phyloP scores from a whole-genome alignment of 2,329 filamentous ascomycete genomes.

The Coniochaeta hoffmannii region DNA sequence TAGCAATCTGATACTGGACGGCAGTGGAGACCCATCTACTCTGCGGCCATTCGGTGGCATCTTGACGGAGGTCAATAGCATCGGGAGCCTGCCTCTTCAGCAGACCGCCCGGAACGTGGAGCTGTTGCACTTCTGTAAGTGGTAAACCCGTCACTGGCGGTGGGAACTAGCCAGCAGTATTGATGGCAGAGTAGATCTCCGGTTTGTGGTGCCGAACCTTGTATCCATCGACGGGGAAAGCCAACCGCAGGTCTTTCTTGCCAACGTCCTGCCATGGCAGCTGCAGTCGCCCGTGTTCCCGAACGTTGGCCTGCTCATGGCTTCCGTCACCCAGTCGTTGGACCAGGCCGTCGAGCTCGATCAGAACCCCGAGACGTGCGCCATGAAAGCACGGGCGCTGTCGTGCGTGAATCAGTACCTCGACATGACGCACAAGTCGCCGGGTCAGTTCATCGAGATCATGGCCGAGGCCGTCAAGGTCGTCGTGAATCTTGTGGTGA shows the following conservation, averaged over 20 bases:
- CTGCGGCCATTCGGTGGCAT: background rate
- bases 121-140: constrained; percentile 1
- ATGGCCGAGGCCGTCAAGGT: constrained; percentile 18
- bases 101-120: background rate
- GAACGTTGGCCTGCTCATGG: constrained; percentile 20
- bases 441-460: constrained; percentile 11
- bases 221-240: constrained; percentile 21
- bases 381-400: constrained; percentile 18
- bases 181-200: background rate
- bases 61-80: constrained; percentile 1
- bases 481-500: constrained; percentile 21
- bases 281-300: constrained; percentile 22
- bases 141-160: background rate
- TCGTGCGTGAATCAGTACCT: constrained; percentile 16
- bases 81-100: background rate
- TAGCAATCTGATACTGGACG: background rate
- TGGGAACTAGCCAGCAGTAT: background rate
- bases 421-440: background rate
- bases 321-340: constrained; percentile 20
- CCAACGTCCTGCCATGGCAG: constrained; percentile 20
- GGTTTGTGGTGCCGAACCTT: constrained; percentile 20
- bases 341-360: constrained; percentile 11
- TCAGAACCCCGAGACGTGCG: constrained; percentile 18
- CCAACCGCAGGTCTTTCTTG: constrained; percentile 15
- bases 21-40: background rate